These are phyloP conservation scores for Echinochloa phyllopogon DNA, from an alignment of 176 grass and related monocot species.

Conservation along the genomic window DNA sequence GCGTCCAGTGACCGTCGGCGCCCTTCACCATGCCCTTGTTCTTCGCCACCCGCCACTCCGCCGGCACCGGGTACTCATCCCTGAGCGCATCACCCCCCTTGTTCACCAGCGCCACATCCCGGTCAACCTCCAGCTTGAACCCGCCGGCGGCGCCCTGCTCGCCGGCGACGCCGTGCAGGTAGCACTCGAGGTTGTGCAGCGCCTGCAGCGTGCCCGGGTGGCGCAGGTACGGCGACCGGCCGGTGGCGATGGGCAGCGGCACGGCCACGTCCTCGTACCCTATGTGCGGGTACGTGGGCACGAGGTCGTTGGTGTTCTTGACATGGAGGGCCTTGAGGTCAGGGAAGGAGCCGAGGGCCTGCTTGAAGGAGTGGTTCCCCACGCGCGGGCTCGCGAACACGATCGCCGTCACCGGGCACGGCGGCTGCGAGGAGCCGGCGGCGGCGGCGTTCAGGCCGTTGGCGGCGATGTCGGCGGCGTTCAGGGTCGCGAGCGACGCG, in stretches of 20 bases:
- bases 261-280: conserved; percentile 51
- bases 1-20: too few species aligned
- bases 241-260: conserved; percentile 40
- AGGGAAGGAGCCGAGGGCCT: background rate
- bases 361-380: conserved; percentile 49
- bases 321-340: conserved; percentile 48
- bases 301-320: conserved; percentile 48
- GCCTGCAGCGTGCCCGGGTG: background rate
- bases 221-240: conserved; percentile 50
- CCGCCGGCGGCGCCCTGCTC: conserved; percentile 13
- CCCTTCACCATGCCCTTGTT: conserved; percentile 55
- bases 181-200: conserved; percentile 62
- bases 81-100: conserved; percentile 50
- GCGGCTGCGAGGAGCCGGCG: too few species aligned
- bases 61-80: conserved; percentile 57
- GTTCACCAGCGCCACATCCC: conserved; percentile 60
- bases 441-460: too few species aligned
- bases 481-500: background rate
- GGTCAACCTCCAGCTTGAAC: conserved; percentile 55
- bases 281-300: conserved; percentile 43
- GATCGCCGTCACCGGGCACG: conserved; percentile 44
- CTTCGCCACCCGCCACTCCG: conserved; percentile 36
- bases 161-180: conserved; percentile 61
- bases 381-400: conserved; percentile 63
- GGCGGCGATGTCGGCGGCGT: background rate